Percentiles rank a stretch among this genome's conserved stretches.
Conservation (phyloP, 1,139 yeast genomes). For the Suhomyces panamericanus region DNA sequence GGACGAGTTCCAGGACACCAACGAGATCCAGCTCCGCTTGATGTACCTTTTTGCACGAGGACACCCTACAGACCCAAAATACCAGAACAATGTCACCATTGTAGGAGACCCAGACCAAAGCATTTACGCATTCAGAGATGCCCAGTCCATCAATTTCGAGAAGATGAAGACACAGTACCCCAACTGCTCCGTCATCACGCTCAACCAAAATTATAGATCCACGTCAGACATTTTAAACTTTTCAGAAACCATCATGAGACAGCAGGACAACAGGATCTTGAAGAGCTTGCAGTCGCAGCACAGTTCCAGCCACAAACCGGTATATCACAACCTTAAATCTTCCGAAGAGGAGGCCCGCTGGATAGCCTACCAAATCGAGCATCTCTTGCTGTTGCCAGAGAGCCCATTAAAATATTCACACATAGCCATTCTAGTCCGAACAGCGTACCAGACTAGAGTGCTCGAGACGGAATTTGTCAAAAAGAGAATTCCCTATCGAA, state of each 20-base stretch:
- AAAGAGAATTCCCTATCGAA: constrained; percentile 58
- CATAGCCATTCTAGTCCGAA: constrained; percentile 69
- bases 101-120: constrained; percentile 98
- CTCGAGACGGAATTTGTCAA: constrained; percentile 63
- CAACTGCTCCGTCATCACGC: constrained; percentile 34
- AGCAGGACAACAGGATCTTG: constrained; percentile 48
- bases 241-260: constrained; percentile 68
- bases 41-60: constrained; percentile 59
- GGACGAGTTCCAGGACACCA: constrained; percentile 95
- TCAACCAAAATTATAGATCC: constrained; percentile 80
- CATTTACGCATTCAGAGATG: constrained; percentile 85
- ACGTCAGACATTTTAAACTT: constrained; percentile 62
- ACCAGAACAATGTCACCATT: constrained; percentile 61
- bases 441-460: constrained; percentile 54
- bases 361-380: constrained; percentile 56
- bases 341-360: constrained; percentile 56
- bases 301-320: constrained; percentile 46
- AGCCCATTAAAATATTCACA: constrained; percentile 49
- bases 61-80: constrained; percentile 21
- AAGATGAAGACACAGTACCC: constrained; percentile 54
- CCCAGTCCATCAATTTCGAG: constrained; percentile 66
- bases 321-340: constrained; percentile 39
- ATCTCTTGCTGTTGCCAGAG: constrained; percentile 41
- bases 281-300: constrained; percentile 52
- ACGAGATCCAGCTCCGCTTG: constrained; percentile 68